A percentile compares a stretch with the other conserved stretches of the same genome.
These are phyloP conservation scores for Xylaria venustula DNA, from an alignment of 495 filamentous ascomycete species.

Conservation along the genomic window DNA sequence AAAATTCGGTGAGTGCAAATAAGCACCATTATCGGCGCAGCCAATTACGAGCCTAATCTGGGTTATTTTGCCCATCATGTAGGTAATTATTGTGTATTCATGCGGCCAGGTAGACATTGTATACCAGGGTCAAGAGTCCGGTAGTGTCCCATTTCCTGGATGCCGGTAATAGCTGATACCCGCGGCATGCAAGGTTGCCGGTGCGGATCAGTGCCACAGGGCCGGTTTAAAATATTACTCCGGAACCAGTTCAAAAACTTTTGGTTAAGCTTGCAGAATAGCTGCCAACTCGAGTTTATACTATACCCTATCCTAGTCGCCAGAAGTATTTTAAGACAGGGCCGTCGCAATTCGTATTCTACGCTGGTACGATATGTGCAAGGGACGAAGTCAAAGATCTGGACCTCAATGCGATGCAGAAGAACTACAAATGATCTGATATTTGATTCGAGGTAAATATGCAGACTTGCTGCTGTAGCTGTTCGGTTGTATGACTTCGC, in stretches of 20 bases:
- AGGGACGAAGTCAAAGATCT: background rate
- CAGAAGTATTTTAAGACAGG: too few relatives aligned
- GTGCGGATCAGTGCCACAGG: background rate
- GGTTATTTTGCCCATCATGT: too few relatives aligned
- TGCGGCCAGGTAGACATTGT: background rate
- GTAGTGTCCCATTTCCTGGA: background rate
- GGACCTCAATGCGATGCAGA: background rate
- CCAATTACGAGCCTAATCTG: too few relatives aligned
- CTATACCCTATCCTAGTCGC: too few relatives aligned
- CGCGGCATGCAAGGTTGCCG: slow-evolving; percentile 6
- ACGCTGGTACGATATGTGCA: too few relatives aligned
- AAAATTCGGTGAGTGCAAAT: too few relatives aligned
- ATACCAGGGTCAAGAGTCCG: background rate
- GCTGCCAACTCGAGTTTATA: background rate
- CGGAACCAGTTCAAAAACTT: background rate
- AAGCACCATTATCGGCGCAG: too few relatives aligned
- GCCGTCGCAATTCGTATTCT: background rate
- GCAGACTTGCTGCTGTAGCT: background rate
- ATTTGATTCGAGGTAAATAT: background rate
- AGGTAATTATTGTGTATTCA: background rate
- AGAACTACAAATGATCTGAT: slow-evolving; percentile 7
- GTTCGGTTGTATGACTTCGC: background rate
- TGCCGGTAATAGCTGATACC: background rate
- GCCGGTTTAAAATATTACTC: slow-evolving; percentile 1
- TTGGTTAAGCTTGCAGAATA: background rate